phyloP scores from a whole-genome alignment of 192 early-diverging fungal species.

The Coemansia sp. region DNA sequence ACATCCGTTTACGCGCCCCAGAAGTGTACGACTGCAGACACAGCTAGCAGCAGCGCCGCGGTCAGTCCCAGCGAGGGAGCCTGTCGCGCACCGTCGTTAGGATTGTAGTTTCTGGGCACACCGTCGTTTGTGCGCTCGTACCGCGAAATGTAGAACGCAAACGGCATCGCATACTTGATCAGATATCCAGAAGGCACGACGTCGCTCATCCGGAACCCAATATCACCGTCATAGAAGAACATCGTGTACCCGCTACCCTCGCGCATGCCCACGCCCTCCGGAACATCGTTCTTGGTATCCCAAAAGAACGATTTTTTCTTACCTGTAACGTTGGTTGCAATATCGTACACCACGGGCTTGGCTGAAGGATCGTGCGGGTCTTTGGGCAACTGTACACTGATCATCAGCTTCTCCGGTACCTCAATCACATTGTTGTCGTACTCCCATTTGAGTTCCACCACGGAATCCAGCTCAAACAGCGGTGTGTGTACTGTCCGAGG shows the following conservation, averaged over 20 bases:
- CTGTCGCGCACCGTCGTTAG: slow-evolving; percentile 30
- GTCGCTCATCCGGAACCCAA: slow-evolving; percentile 55
- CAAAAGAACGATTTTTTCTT: slow-evolving; percentile 45
- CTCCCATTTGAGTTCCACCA: slow-evolving; percentile 53
- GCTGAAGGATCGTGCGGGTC: slow-evolving; percentile 42
- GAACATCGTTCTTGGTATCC: slow-evolving; percentile 56
- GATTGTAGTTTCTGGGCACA: slow-evolving; percentile 51
- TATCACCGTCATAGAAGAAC: slow-evolving; percentile 55
- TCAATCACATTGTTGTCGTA: slow-evolving; percentile 55
- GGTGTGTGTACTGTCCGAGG: slow-evolving; percentile 54
- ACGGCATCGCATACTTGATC: slow-evolving; percentile 56
- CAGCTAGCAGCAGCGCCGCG: slow-evolving; percentile 16
- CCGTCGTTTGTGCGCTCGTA: slow-evolving; percentile 55
- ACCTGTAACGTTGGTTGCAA: slow-evolving; percentile 51
- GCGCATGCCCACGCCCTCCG: slow-evolving; percentile 54
- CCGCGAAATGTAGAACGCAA: slow-evolving; percentile 51
- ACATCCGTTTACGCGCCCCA: background rate
- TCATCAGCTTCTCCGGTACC: slow-evolving; percentile 53
- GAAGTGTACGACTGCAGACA: background rate
- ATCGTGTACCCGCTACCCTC: slow-evolving; percentile 54
- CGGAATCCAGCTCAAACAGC: slow-evolving; percentile 54
- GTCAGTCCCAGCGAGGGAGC: slow-evolving; percentile 12
- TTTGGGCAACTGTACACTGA: slow-evolving; percentile 52
- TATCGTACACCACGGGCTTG: slow-evolving; percentile 52
- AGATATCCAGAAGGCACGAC: slow-evolving; percentile 51